These are phyloP conservation scores for Persicaria tinctoria DNA, from an alignment of 148 eudicot genomes.

Conservation along the genomic window DNA sequence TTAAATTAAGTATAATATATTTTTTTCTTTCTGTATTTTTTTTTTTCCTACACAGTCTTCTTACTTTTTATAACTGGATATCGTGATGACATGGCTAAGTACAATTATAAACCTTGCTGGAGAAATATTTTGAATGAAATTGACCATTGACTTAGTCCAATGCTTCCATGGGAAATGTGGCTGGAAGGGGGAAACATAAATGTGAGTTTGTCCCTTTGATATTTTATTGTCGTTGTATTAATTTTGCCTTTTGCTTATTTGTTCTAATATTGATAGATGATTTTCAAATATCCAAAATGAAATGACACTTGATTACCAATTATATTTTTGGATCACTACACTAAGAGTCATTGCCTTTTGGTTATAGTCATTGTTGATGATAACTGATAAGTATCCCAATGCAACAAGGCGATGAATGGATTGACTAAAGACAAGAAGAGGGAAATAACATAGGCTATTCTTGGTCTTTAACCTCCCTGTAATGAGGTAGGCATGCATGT, in stretches of 20 bases:
- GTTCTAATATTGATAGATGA: not conserved
- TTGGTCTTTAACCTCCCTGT: slow-evolving; percentile 71
- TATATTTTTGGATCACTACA: not conserved
- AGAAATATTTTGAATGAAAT: not conserved
- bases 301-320: not conserved
- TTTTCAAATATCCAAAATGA: not conserved
- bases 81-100: not conserved
- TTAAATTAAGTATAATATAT: too few relatives aligned
- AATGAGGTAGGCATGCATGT: slow-evolving; percentile 31
- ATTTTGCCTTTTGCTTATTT: not conserved
- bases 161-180: slow-evolving; percentile 60
- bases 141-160: not conserved
- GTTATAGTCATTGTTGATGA: slow-evolving; percentile 52
- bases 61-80: not conserved
- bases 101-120: not conserved
- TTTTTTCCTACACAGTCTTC: too few relatives aligned
- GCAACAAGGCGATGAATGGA: slow-evolving; percentile 28
- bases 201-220: not conserved
- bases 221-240: not conserved
- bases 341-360: slow-evolving; percentile 8
- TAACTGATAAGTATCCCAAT: slow-evolving; percentile 31
- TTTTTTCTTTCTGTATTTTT: too few relatives aligned
- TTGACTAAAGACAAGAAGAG: slow-evolving; percentile 30
- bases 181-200: slow-evolving; percentile 49
- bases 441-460: slow-evolving; percentile 39